phyloP scores from a whole-genome alignment of 352 stramenopile species.

The Pythium folliculosum region DNA sequence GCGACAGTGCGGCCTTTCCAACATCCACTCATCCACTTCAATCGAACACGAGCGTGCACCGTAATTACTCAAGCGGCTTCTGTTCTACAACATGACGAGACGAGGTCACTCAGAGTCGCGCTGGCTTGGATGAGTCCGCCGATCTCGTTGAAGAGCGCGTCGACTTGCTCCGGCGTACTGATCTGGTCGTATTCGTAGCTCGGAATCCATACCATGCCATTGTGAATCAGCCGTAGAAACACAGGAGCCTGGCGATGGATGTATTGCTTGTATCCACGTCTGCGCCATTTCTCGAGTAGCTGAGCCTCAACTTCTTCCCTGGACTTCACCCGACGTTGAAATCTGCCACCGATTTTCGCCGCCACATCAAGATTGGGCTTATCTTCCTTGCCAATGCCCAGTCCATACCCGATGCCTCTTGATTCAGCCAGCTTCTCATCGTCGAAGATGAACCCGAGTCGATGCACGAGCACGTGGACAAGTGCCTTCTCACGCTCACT shows the following conservation, averaged over 20 bases:
- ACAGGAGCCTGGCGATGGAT: conserved; percentile 70
- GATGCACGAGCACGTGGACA: conserved; percentile 38
- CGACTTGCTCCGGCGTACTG: conserved; percentile 32
- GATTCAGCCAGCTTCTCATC: conserved; percentile 68
- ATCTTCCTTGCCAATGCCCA: conserved; percentile 57
- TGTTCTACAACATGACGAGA: conserved; percentile 8
- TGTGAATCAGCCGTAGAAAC: conserved; percentile 68
- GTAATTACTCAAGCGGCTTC: conserved; percentile 10
- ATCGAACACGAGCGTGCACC: not conserved
- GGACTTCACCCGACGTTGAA: conserved; percentile 39
- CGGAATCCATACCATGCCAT: conserved; percentile 73
- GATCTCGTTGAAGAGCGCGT: conserved; percentile 31
- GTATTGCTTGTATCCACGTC: conserved; percentile 73
- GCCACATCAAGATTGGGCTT: conserved; percentile 8
- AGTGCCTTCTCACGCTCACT: conserved; percentile 31
- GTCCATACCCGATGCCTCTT: conserved; percentile 63
- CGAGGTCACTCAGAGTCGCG: not conserved
- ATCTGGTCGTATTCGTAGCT: conserved; percentile 75
- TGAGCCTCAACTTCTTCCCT: conserved; percentile 33
- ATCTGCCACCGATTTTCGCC: not conserved
- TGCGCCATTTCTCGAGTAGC: conserved; percentile 42
- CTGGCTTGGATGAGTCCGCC: conserved; percentile 27
- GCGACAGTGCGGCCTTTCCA: conserved; percentile 5
- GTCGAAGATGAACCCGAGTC: conserved; percentile 64
- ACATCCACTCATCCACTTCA: not conserved